Conservation (phyloP, 495 filamentous ascomycete species). For the Bathelium albidoporum region DNA sequence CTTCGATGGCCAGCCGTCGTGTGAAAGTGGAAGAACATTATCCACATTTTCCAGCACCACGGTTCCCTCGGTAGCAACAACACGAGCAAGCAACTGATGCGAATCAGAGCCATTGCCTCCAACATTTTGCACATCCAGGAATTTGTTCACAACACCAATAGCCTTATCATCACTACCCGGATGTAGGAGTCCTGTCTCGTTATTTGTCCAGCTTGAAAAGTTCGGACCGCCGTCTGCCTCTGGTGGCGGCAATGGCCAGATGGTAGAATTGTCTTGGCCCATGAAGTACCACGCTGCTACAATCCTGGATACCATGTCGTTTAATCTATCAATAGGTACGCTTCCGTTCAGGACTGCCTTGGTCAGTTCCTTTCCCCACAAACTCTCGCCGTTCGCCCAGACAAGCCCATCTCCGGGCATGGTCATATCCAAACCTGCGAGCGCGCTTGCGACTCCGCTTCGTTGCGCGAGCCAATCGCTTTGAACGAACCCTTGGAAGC, state of each 20-base stretch:
- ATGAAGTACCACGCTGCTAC: slow-evolving; percentile 90
- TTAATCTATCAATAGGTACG: slow-evolving; percentile 68
- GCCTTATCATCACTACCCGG: slow-evolving; percentile 50
- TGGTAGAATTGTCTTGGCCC: slow-evolving; percentile 62
- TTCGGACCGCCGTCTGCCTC: slow-evolving; percentile 66
- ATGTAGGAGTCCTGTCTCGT: slow-evolving; percentile 54
- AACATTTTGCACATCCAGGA: slow-evolving; percentile 51
- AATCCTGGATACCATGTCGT: slow-evolving; percentile 90
- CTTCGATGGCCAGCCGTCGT: slow-evolving; percentile 26
- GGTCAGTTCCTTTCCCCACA: slow-evolving; percentile 74
- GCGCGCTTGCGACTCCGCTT: slow-evolving; percentile 64
- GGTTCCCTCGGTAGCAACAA: slow-evolving; percentile 73
- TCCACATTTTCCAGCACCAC: slow-evolving; percentile 74
- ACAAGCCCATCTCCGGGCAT: slow-evolving; percentile 85
- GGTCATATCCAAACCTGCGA: slow-evolving; percentile 84
- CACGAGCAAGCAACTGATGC: slow-evolving; percentile 58
- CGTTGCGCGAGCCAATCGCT: slow-evolving; percentile 89
- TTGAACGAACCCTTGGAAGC: slow-evolving; percentile 90
- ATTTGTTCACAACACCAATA: slow-evolving; percentile 63
- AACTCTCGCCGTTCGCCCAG: slow-evolving; percentile 66
- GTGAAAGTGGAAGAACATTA: slow-evolving; percentile 48
- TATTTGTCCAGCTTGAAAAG: slow-evolving; percentile 83
- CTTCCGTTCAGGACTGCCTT: slow-evolving; percentile 71
- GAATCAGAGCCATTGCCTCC: slow-evolving; percentile 43
- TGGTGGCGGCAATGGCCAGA: slow-evolving; percentile 42